Percentiles rank a stretch among this genome's conserved stretches.
phyloP scores from a whole-genome alignment of 805 yeast genomes.

The Candida caryicola region DNA sequence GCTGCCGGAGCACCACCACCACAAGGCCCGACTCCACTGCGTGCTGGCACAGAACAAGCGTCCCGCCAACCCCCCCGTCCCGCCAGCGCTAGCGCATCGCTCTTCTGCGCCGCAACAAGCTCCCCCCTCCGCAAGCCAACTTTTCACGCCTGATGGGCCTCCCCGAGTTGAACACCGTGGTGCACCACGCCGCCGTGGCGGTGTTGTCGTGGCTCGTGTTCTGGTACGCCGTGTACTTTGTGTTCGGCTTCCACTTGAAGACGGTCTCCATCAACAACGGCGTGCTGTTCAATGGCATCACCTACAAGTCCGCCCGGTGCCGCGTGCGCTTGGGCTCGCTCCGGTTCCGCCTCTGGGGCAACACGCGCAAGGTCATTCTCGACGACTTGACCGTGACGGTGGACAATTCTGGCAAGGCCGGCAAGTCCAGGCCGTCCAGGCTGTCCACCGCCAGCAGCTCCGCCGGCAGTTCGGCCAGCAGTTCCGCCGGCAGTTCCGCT shows the following conservation, averaged over 20 bases:
- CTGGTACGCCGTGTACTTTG: constrained; percentile 31
- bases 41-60: too few species aligned
- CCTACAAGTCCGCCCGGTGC: constrained; percentile 13
- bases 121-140: too few species aligned
- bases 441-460: background rate
- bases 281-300: constrained; percentile 31
- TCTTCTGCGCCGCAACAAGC: too few species aligned
- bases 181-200: background rate
- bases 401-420: background rate
- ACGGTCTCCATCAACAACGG: constrained; percentile 38
- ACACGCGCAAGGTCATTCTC: constrained; percentile 28
- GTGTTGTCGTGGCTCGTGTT: constrained; percentile 21
- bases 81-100: too few species aligned
- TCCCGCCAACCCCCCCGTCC: too few species aligned
- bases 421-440: background rate
- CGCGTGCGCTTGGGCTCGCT: constrained; percentile 20
- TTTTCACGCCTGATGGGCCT: background rate
- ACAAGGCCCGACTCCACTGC: too few species aligned
- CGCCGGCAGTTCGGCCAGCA: background rate
- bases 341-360: constrained; percentile 40
- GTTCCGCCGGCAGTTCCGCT: background rate
- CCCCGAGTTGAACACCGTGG: background rate
- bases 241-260: constrained; percentile 33
- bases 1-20: too few species aligned
- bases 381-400: constrained; percentile 20